These are phyloP conservation scores for Diaporthe sp. DNA, from an alignment of 2,329 filamentous ascomycete genomes.

Conservation along the genomic window DNA sequence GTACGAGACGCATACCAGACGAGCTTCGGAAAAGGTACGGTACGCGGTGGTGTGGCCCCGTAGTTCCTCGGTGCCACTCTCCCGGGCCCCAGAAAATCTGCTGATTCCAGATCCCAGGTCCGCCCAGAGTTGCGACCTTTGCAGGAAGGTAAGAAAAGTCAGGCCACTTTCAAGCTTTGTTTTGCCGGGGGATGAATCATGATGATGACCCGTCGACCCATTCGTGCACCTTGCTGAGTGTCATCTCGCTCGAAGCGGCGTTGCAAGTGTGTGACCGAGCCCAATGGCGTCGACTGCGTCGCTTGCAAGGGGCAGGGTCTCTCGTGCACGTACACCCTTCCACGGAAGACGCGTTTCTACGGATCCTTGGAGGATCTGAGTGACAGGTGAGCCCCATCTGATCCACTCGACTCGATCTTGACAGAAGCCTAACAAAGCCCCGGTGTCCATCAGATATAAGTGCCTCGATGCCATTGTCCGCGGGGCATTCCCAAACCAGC, in stretches of 20 bases:
- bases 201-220: background rate
- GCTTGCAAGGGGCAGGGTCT: conserved; percentile 51
- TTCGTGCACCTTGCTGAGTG: conserved; percentile 15
- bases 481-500: conserved; percentile 48
- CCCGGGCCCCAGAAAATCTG: conserved; percentile 29
- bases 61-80: conserved; percentile 8
- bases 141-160: conserved; percentile 48
- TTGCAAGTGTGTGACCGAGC: conserved; percentile 52
- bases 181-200: conserved; percentile 16
- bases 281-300: conserved; percentile 49
- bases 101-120: conserved; percentile 43
- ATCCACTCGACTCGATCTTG: conserved; percentile 35
- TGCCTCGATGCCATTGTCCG: conserved; percentile 24
- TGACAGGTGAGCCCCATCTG: conserved; percentile 48
- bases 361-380: conserved; percentile 54
- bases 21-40: conserved; percentile 48
- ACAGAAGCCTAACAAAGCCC: background rate
- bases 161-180: background rate
- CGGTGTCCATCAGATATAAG: background rate
- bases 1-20: conserved; percentile 51
- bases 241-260: conserved; percentile 46
- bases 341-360: conserved; percentile 54
- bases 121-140: conserved; percentile 54
- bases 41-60: conserved; percentile 11
- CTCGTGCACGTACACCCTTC: conserved; percentile 52